Conservation (phyloP, 305 asterid species). For the Fraxinus sp. region DNA sequence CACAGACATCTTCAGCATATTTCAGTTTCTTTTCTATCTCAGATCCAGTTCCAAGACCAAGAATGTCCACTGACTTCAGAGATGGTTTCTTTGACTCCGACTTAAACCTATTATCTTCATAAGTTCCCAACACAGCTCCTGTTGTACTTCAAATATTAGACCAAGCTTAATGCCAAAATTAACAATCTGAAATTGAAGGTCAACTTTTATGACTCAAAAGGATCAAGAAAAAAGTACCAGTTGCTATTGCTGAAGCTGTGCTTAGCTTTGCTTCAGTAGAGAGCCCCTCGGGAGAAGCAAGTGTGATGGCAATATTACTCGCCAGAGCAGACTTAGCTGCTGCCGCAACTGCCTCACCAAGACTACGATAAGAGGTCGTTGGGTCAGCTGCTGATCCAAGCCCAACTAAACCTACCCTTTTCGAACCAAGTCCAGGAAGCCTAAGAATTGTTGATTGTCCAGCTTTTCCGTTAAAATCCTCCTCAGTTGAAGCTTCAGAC, state of each 20-base stretch:
- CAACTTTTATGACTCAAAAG: background rate
- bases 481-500: conserved; percentile 82
- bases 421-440: conserved; percentile 73
- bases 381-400: conserved; percentile 54
- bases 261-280: conserved; percentile 58
- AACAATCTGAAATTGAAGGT: background rate
- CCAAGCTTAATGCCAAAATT: conserved; percentile 13
- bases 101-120: conserved; percentile 85
- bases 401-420: conserved; percentile 80
- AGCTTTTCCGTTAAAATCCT: conserved; percentile 79
- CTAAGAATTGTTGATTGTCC: conserved; percentile 86
- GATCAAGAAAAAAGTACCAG: conserved; percentile 46
- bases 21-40: conserved; percentile 85
- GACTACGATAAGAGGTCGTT: conserved; percentile 54
- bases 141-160: conserved; percentile 15
- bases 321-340: conserved; percentile 85
- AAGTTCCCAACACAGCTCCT: conserved; percentile 81
- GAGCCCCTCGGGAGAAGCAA: conserved; percentile 71
- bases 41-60: conserved; percentile 91
- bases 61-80: conserved; percentile 72
- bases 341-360: conserved; percentile 89
- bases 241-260: conserved; percentile 82
- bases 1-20: conserved; percentile 68
- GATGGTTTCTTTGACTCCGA: conserved; percentile 69
- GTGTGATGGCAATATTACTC: conserved; percentile 68